phyloP scores from a whole-genome alignment of 2,329 filamentous ascomycete genomes.

The Aureobasidium lini region DNA sequence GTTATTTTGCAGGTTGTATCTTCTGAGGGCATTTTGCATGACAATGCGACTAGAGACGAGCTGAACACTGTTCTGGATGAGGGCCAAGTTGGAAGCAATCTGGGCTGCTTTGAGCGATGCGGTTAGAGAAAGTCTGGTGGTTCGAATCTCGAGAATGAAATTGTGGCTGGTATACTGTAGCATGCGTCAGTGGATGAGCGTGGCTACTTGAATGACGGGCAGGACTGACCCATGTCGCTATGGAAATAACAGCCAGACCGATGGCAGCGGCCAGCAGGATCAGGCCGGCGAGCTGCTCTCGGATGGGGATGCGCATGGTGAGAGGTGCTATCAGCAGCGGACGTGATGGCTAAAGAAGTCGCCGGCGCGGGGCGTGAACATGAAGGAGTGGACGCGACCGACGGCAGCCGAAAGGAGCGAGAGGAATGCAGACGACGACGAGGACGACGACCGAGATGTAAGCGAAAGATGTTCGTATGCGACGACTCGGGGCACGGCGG shows the following conservation, averaged over 20 bases:
- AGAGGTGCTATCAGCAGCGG: background rate
- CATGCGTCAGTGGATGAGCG: slow-evolving; percentile 10
- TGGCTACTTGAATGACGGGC: background rate
- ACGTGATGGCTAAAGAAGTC: slow-evolving; percentile 6
- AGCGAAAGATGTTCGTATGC: background rate
- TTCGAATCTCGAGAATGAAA: slow-evolving; percentile 52
- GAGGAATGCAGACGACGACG: background rate
- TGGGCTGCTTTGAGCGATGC: slow-evolving; percentile 82
- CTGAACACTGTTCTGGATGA: slow-evolving; percentile 67
- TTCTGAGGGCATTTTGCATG: slow-evolving; percentile 44
- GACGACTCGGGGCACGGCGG: background rate
- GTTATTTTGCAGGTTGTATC: slow-evolving; percentile 50
- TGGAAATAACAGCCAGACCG: slow-evolving; percentile 67
- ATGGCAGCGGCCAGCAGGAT: slow-evolving; percentile 69
- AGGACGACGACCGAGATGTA: background rate
- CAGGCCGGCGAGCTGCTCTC: slow-evolving; percentile 75
- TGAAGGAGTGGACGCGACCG: background rate
- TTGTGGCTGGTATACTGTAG: slow-evolving; percentile 50
- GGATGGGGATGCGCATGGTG: slow-evolving; percentile 76
- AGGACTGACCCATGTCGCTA: slow-evolving; percentile 55
- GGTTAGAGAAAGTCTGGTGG: slow-evolving; percentile 59
- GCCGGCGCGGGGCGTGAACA: slow-evolving; percentile 9
- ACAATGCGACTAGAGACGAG: slow-evolving; percentile 60
- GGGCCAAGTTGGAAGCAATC: slow-evolving; percentile 67
- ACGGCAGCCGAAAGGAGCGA: background rate